phyloP scores from a whole-genome alignment of 441 rosid species.

The Theobroma grandiflorum region DNA sequence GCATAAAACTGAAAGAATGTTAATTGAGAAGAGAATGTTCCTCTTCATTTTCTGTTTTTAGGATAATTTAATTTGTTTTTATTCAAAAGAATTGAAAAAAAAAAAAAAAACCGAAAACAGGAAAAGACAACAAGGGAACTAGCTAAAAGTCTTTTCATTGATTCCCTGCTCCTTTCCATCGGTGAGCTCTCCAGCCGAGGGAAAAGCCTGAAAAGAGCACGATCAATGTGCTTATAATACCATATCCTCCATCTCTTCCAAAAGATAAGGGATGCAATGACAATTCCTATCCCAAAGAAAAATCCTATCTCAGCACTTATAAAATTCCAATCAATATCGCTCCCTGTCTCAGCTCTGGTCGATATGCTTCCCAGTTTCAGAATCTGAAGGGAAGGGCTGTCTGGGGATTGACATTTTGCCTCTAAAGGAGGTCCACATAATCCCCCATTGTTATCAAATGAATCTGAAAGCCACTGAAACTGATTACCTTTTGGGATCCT shows the following conservation, averaged over 20 bases:
- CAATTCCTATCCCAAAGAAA: constrained; percentile 31
- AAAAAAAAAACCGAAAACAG: no score
- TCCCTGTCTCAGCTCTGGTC: neutral
- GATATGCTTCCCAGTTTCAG: neutral
- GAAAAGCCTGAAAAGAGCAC: constrained; percentile 12
- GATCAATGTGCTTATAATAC: constrained; percentile 26
- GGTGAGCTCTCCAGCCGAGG: constrained; percentile 5
- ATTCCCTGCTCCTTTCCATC: neutral
- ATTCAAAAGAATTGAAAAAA: no score
- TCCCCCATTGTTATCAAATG: constrained; percentile 38
- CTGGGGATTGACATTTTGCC: neutral
- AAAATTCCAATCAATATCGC: constrained; percentile 30
- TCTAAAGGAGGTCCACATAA: constrained; percentile 55
- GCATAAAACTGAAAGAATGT: no score
- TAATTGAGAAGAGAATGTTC: no score
- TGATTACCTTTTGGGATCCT: constrained; percentile 46
- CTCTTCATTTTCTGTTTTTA: no score
- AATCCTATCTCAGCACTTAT: constrained; percentile 34
- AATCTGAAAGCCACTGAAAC: constrained; percentile 37
- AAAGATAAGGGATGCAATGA: constrained; percentile 29
- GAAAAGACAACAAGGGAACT: no score
- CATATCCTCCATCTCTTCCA: constrained; percentile 35
- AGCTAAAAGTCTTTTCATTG: neutral
- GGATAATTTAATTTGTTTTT: no score
- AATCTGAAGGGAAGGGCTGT: no score